A percentile compares a stretch with the other conserved stretches of the same genome.
These are phyloP conservation scores for Mycena indigotica DNA, from an alignment of 768 basidiomycete genomes.

Conservation along the genomic window DNA sequence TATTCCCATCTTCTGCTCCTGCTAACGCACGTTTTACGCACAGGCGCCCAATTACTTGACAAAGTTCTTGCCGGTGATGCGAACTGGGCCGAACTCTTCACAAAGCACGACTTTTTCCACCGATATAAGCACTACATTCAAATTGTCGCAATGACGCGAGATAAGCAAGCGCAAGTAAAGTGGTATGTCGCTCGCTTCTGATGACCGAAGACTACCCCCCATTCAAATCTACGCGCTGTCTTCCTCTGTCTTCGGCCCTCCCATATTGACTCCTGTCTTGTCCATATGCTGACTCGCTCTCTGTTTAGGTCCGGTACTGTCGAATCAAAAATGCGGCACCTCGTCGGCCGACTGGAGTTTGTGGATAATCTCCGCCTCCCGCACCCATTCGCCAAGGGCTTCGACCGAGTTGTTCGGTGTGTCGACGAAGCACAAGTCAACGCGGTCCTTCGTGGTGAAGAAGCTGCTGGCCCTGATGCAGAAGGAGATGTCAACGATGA, in stretches of 20 bases:
- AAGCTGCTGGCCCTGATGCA: background rate
- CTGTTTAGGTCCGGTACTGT: constrained; percentile 77
- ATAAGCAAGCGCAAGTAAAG: constrained; percentile 80
- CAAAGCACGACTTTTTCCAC: constrained; percentile 95
- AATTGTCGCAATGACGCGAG: constrained; percentile 86
- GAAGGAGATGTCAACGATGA: constrained; percentile 53
- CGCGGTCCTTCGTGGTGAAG: constrained; percentile 81
- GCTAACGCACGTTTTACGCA: background rate
- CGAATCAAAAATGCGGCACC: constrained; percentile 90
- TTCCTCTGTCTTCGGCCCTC: background rate
- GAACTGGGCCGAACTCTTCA: constrained; percentile 88
- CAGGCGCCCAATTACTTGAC: constrained; percentile 91
- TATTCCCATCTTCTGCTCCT: too few species aligned
- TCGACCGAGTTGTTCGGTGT: constrained; percentile 85
- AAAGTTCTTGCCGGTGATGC: constrained; percentile 81
- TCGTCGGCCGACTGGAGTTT: constrained; percentile 96
- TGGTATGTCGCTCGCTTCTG: constrained; percentile 48
- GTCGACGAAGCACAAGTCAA: constrained; percentile 83
- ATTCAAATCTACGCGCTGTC: background rate
- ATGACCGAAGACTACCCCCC: too few species aligned
- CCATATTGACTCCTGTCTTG: background rate
- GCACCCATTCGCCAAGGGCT: constrained; percentile 94
- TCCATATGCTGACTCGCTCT: background rate
- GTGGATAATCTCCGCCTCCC: constrained; percentile 89
- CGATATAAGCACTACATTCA: constrained; percentile 95